Evolutionary conservation across 1,139 yeast genomes (phyloP).

Genomic region (Sugiyamaella paludigena): DNA sequence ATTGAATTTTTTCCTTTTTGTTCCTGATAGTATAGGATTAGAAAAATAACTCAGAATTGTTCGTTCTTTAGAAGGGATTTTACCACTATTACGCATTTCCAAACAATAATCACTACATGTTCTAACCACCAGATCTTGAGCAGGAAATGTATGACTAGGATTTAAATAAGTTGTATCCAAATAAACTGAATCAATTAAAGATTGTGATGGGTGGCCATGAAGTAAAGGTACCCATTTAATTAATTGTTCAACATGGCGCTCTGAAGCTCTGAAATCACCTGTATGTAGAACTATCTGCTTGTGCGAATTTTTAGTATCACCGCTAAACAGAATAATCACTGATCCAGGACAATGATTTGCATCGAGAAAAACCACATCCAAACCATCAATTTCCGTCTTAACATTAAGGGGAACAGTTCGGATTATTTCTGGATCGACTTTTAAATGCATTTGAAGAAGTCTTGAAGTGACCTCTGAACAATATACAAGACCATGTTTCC

Average conservation of each 20-base stretch:
- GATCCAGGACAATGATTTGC: constrained; percentile 99
- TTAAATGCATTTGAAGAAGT: constrained; percentile 53
- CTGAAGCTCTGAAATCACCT: constrained; percentile 83
- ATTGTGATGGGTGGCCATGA: neutral
- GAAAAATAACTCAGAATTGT: constrained; percentile 25
- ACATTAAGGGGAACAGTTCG: constrained; percentile 47
- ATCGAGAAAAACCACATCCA: constrained; percentile 63
- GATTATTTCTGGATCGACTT: constrained; percentile 54
- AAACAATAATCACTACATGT: constrained; percentile 55
- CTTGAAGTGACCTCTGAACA: constrained; percentile 69
- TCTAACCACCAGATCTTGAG: constrained; percentile 65
- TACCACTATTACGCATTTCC: constrained; percentile 37
- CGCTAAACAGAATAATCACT: constrained; percentile 61
- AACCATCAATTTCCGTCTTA: constrained; percentile 39
- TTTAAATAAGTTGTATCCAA: constrained; percentile 87
- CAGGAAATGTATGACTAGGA: constrained; percentile 72
- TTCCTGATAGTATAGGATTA: neutral
- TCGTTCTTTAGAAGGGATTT: constrained; percentile 17
- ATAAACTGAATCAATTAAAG: constrained; percentile 57
- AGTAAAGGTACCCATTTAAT: constrained; percentile 15
- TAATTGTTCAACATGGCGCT: constrained; percentile 36
- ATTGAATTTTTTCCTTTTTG: constrained; percentile 14
- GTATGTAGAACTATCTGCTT: constrained; percentile 62
- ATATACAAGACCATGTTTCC: constrained; percentile 68
- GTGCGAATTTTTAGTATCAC: constrained; percentile 41